phyloP scores from a whole-genome alignment of 495 filamentous ascomycete genomes.

The Acidiella bohemica region DNA sequence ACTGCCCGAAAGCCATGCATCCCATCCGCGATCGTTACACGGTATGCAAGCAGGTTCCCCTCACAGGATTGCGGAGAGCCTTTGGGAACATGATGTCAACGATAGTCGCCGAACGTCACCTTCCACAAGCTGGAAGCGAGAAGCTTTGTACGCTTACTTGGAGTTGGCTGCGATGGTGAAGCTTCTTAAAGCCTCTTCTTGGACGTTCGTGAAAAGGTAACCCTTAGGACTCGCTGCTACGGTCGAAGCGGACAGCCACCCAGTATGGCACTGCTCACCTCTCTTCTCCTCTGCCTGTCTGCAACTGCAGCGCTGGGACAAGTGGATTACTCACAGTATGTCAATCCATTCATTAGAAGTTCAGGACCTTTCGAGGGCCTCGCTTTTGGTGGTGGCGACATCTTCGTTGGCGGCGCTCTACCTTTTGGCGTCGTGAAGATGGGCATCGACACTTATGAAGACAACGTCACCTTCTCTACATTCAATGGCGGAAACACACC shows the following conservation, averaged over 20 bases:
- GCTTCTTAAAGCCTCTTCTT: too few relatives aligned
- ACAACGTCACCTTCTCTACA: slow-evolving; percentile 22
- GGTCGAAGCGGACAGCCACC: too few relatives aligned
- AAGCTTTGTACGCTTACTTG: too few relatives aligned
- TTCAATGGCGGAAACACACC: slow-evolving; percentile 29
- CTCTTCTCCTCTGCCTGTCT: too few relatives aligned
- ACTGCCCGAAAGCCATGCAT: neutral
- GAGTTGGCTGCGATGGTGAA: too few relatives aligned
- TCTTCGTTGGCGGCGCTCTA: slow-evolving; percentile 25
- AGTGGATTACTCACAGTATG: slow-evolving; percentile 25
- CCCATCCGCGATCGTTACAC: neutral
- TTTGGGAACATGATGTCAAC: slow-evolving; percentile 11
- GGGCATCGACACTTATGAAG: slow-evolving; percentile 27
- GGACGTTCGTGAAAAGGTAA: too few relatives aligned
- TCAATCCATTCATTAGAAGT: slow-evolving; percentile 28
- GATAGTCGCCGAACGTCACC: too few relatives aligned
- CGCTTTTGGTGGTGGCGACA: slow-evolving; percentile 27
- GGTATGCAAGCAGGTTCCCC: neutral
- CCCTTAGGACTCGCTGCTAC: too few relatives aligned
- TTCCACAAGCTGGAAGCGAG: too few relatives aligned
- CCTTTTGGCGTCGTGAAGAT: slow-evolving; percentile 29
- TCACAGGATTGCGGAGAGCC: slow-evolving; percentile 8
- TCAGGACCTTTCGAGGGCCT: slow-evolving; percentile 25
- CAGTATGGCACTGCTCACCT: too few relatives aligned
- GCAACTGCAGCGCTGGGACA: slow-evolving; percentile 8